A percentile compares a stretch with the other conserved stretches of the same genome.
These are phyloP conservation scores for Moesziomyces antarcticus DNA, from an alignment of 1,284 basidiomycete genomes.

Conservation along the genomic window DNA sequence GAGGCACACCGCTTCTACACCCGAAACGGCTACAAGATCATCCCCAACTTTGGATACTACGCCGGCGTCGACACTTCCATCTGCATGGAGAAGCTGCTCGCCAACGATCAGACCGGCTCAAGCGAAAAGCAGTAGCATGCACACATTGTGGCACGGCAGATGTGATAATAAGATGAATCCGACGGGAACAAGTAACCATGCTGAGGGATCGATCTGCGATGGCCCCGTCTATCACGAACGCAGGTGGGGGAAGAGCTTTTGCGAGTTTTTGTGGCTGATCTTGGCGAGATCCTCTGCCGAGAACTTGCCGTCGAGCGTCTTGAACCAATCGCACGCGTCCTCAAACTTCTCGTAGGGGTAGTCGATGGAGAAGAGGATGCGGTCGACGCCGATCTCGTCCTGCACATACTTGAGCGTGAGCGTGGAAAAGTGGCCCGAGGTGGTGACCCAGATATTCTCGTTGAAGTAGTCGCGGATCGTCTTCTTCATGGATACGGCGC, in stretches of 20 bases:
- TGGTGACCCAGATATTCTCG: conserved; percentile 65
- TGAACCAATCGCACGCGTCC: conserved; percentile 65
- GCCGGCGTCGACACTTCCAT: conserved; percentile 27
- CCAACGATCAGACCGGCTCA: background rate
- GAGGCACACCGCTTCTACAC: conserved; percentile 39
- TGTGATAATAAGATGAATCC: too few relatives aligned
- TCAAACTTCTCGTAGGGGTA: conserved; percentile 68
- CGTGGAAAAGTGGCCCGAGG: conserved; percentile 57
- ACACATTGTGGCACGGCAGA: too few relatives aligned
- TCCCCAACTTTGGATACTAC: conserved; percentile 43
- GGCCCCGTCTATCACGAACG: conserved; percentile 7
- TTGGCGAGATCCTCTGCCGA: conserved; percentile 40
- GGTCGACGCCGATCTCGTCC: conserved; percentile 62
- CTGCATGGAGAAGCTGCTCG: conserved; percentile 35
- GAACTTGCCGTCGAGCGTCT: conserved; percentile 37
- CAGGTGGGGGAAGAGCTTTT: conserved; percentile 45
- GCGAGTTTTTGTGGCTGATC: conserved; percentile 47
- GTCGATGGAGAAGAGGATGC: conserved; percentile 67
- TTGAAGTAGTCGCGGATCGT: conserved; percentile 56
- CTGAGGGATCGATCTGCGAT: too few relatives aligned
- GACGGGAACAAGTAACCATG: too few relatives aligned
- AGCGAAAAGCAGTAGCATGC: background rate
- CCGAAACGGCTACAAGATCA: conserved; percentile 21
- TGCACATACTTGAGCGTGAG: conserved; percentile 56
- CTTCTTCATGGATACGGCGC: conserved; percentile 53